Evolutionary conservation across 352 stramenopile genomes (phyloP).

Genomic region (Pythium dissimile): DNA sequence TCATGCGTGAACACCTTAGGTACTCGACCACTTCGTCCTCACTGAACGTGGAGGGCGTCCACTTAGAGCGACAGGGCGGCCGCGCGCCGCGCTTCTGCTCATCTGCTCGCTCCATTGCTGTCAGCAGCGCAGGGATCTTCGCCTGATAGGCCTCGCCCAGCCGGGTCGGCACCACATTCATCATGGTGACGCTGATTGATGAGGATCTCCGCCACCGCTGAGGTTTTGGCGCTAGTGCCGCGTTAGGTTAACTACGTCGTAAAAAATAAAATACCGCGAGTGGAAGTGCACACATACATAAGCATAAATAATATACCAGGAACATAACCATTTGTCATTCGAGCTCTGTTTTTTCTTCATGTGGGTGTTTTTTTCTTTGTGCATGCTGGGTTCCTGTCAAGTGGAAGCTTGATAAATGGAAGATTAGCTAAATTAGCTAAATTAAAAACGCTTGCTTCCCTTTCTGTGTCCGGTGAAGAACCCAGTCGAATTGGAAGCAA

Average conservation of each 20-base stretch:
- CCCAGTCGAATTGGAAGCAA: no score
- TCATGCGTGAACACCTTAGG: conserved; percentile 39
- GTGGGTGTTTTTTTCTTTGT: not conserved
- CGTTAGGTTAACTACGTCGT: conserved; percentile 1
- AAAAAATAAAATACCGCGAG: no score
- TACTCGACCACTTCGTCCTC: conserved; percentile 49
- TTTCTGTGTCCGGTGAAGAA: not conserved
- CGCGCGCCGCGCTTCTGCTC: not conserved
- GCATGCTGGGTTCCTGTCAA: not conserved
- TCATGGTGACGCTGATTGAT: conserved; percentile 4
- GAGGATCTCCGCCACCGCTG: not conserved
- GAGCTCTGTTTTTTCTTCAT: not conserved
- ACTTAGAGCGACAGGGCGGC: conserved; percentile 34
- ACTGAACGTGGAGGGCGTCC: conserved; percentile 26
- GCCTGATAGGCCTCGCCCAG: conserved; percentile 41
- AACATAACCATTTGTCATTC: conserved; percentile 1
- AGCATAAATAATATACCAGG: no score
- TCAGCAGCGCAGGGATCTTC: conserved; percentile 48
- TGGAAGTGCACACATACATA: no score
- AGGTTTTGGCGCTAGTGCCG: not conserved
- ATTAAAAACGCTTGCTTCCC: no score
- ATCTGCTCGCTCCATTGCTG: conserved; percentile 20
- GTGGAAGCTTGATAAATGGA: conserved; percentile 1
- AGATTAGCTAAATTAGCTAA: no score
- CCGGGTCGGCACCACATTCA: conserved; percentile 26